A percentile compares a stretch with the other conserved stretches of the same genome.
These are phyloP conservation scores for Cladosporium sp. DNA, from an alignment of 2,329 filamentous ascomycete genomes.

Conservation along the genomic window DNA sequence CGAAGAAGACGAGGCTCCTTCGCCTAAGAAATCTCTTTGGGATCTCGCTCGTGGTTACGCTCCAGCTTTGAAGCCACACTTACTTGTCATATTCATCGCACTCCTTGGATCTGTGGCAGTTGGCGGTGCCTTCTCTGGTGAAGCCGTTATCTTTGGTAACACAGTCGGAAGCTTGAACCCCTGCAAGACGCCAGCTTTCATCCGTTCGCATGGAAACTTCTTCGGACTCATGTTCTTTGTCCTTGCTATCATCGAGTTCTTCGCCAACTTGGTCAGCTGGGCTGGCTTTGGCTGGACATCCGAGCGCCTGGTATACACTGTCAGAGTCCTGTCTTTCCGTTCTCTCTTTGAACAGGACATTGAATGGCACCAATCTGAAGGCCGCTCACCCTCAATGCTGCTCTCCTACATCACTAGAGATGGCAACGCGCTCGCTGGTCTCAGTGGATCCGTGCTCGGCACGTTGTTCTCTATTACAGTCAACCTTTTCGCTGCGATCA, in stretches of 20 bases:
- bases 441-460: conserved; percentile 68
- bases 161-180: conserved; percentile 11
- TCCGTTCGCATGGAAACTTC: conserved; percentile 50
- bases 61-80: conserved; percentile 42
- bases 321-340: conserved; percentile 61
- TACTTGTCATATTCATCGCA: conserved; percentile 44
- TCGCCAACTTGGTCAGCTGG: conserved; percentile 57
- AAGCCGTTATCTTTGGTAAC: conserved; percentile 55
- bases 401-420: conserved; percentile 68
- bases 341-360: conserved; percentile 63
- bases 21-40: conserved; percentile 28
- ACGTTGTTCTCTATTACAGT: conserved; percentile 64
- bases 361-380: conserved; percentile 66
- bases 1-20: conserved; percentile 16
- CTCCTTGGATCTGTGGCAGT: conserved; percentile 37
- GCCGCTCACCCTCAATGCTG: conserved; percentile 57
- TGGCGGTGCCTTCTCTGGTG: conserved; percentile 51
- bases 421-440: conserved; percentile 61
- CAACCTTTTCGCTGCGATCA: conserved; percentile 64
- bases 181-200: conserved; percentile 8
- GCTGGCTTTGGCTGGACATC: conserved; percentile 36
- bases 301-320: conserved; percentile 61
- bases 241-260: conserved; percentile 56
- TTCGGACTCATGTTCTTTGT: conserved; percentile 59
- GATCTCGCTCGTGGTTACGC: conserved; percentile 31